Conservation (phyloP, 768 basidiomycete genomes). For the Leucosporidium yakuticum region DNA sequence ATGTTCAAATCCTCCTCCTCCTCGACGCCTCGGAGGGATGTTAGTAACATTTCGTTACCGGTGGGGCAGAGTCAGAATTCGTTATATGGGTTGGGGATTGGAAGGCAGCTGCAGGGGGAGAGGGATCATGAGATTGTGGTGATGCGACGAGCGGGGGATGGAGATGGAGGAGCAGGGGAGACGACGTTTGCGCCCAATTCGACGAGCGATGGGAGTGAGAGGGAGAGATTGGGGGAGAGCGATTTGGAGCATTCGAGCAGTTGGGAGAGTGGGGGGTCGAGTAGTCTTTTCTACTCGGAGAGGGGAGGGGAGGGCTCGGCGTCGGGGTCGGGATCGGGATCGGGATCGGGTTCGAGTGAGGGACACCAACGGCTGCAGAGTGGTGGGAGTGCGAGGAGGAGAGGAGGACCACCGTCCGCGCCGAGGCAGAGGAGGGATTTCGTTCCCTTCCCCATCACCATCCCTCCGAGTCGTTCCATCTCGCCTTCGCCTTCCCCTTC, state of each 20-base stretch:
- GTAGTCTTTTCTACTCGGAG: slow-evolving; percentile 37
- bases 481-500: slow-evolving; percentile 5
- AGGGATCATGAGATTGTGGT: slow-evolving; percentile 30
- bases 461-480: slow-evolving; percentile 3
- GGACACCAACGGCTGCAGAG: background rate
- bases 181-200: slow-evolving; percentile 13
- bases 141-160: slow-evolving; percentile 3
- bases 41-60: slow-evolving; percentile 11
- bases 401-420: slow-evolving; percentile 16
- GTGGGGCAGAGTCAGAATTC: slow-evolving; percentile 12
- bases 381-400: no score
- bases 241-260: slow-evolving; percentile 12
- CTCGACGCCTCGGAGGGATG: background rate
- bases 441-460: slow-evolving; percentile 23
- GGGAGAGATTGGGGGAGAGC: slow-evolving; percentile 1
- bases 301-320: background rate
- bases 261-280: slow-evolving; percentile 32
- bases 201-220: background rate
- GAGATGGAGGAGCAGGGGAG: slow-evolving; percentile 3
- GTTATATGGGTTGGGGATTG: slow-evolving; percentile 23
- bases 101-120: background rate
- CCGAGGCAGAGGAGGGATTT: slow-evolving; percentile 35
- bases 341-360: background rate
- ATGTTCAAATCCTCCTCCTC: slow-evolving; percentile 7
- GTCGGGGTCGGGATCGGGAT: slow-evolving; percentile 5